Conservation (phyloP, 2,329 filamentous ascomycete species). For the Gnomoniopsis smithogilvyi region DNA sequence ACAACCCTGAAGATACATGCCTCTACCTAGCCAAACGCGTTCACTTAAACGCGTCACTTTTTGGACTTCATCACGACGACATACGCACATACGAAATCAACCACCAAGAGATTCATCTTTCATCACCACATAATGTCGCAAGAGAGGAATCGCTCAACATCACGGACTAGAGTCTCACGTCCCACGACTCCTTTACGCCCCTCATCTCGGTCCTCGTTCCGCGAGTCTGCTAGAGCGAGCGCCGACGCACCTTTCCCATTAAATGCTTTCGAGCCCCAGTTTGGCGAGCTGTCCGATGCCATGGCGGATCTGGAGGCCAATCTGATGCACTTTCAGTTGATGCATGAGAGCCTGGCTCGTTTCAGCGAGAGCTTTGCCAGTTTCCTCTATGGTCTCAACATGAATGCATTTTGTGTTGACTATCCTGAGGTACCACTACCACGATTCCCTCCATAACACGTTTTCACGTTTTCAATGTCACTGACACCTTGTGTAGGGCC, state of each 20-base stretch:
- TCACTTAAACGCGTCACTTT: neutral
- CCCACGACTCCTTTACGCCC: slow-evolving; percentile 91
- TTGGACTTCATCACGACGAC: neutral
- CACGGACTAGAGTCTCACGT: slow-evolving; percentile 64
- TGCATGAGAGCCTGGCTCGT: slow-evolving; percentile 89
- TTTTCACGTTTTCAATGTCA: neutral
- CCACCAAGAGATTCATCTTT: neutral
- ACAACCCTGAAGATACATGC: neutral
- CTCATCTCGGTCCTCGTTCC: slow-evolving; percentile 83
- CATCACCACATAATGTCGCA: slow-evolving; percentile 12
- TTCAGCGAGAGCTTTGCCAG: slow-evolving; percentile 96
- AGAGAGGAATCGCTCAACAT: slow-evolving; percentile 47
- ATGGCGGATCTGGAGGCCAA: slow-evolving; percentile 97
- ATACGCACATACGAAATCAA: neutral
- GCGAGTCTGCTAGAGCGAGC: slow-evolving; percentile 65
- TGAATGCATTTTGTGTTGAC: slow-evolving; percentile 99
- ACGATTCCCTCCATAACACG: neutral
- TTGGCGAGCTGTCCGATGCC: slow-evolving; percentile 88
- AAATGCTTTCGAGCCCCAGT: slow-evolving; percentile 80
- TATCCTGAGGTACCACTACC: slow-evolving; percentile 74
- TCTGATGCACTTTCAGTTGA: slow-evolving; percentile 93
- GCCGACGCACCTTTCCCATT: slow-evolving; percentile 64
- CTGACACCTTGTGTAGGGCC: slow-evolving; percentile 52
- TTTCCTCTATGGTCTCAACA: slow-evolving; percentile 94
- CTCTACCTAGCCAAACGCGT: neutral